A percentile compares a stretch with the other conserved stretches of the same genome.
Conservation (phyloP, 176 grass and related monocot species). For the Raddia distichophylla region DNA sequence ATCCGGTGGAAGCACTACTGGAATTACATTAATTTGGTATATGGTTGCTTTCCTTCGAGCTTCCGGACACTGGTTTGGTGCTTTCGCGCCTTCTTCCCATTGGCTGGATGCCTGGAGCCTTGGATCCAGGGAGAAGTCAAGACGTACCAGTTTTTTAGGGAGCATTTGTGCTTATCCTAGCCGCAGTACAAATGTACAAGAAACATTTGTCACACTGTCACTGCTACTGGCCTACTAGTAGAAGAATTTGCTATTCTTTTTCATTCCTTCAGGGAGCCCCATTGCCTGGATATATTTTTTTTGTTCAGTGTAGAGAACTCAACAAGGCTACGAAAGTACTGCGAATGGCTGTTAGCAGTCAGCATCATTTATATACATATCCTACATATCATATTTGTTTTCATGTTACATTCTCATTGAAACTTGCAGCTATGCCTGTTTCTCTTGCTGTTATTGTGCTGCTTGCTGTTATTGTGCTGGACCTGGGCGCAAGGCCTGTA, state of each 20-base stretch:
- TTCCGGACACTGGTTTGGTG: background rate
- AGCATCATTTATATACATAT: too few species aligned
- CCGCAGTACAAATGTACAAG: background rate
- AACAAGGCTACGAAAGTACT: background rate
- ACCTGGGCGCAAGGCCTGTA: background rate
- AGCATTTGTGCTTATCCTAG: conserved; percentile 15
- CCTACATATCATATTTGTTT: too few species aligned
- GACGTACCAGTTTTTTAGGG: background rate
- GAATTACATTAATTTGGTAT: background rate
- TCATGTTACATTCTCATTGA: background rate
- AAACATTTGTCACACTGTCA: background rate
- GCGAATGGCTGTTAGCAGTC: background rate
- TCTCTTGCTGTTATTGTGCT: background rate
- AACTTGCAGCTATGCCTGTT: background rate
- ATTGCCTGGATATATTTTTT: background rate
- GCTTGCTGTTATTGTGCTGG: background rate
- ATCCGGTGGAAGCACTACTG: background rate
- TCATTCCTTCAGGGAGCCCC: background rate
- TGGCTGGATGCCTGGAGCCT: conserved; percentile 4
- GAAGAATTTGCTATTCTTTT: background rate
- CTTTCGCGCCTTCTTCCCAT: conserved; percentile 34
- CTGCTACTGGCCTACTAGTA: too few species aligned
- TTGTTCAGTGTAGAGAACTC: background rate
- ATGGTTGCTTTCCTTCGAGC: conserved; percentile 33
- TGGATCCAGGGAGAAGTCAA: background rate